Conservation (phyloP, 73 alveolate genomes). For the Stentor coeruleus region DNA sequence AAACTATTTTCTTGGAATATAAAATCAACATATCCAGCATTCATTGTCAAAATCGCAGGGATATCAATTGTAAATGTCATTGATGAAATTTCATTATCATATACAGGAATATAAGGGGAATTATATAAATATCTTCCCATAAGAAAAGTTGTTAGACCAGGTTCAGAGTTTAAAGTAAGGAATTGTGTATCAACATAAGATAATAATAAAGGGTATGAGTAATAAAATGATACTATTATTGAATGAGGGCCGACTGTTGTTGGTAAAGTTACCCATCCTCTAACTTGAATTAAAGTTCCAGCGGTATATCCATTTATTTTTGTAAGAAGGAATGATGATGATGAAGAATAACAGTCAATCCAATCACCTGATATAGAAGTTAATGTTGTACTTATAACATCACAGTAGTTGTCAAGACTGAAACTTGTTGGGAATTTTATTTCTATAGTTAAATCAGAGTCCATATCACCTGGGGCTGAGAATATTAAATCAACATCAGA, state of each 20-base stretch:
- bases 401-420: background rate
- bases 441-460: background rate
- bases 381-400: background rate
- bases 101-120: background rate
- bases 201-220: background rate
- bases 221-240: background rate
- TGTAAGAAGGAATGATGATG: background rate
- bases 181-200: background rate
- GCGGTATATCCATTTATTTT: background rate
- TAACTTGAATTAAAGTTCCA: background rate
- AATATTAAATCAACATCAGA: background rate
- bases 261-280: slow-evolving; percentile 17
- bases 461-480: background rate
- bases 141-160: background rate
- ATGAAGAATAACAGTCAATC: background rate
- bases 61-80: background rate
- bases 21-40: background rate
- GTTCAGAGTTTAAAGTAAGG: background rate
- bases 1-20: background rate
- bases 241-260: slow-evolving; percentile 22
- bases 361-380: background rate
- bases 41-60: background rate
- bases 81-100: background rate
- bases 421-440: background rate
- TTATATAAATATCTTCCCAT: background rate